Conservation (phyloP, 768 basidiomycete genomes). For the Tricholoma terreum region DNA sequence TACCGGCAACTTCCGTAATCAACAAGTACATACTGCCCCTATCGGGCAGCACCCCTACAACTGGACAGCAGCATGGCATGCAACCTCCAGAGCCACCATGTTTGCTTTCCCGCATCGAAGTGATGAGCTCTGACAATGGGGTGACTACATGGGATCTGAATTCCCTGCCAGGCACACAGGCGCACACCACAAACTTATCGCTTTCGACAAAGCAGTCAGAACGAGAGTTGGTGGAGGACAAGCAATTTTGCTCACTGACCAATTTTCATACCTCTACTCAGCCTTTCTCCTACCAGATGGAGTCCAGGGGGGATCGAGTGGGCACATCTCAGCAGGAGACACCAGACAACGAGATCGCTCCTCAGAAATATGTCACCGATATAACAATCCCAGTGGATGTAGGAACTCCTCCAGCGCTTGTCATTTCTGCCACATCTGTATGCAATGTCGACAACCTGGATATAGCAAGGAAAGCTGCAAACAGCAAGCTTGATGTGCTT, state of each 20-base stretch:
- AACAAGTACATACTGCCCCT: too few species aligned
- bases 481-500: neutral
- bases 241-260: neutral
- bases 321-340: neutral
- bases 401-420: constrained; percentile 3
- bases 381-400: constrained; percentile 18
- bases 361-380: constrained; percentile 17
- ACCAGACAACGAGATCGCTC: neutral
- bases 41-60: too few species aligned
- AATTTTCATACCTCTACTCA: constrained; percentile 4
- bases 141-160: constrained; percentile 16
- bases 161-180: constrained; percentile 21
- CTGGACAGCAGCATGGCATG: constrained; percentile 21
- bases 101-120: constrained; percentile 24
- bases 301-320: neutral
- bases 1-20: too few species aligned
- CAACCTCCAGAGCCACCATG: constrained; percentile 6
- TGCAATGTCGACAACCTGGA: constrained; percentile 1
- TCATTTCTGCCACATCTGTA: constrained; percentile 24
- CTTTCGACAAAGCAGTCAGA: too few species aligned
- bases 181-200: too few species aligned
- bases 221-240: neutral
- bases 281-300: constrained; percentile 14
- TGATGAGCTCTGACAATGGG: constrained; percentile 20
- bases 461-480: constrained; percentile 3